Conservation (phyloP, 768 basidiomycete species). For the Tulasnella sp. region DNA sequence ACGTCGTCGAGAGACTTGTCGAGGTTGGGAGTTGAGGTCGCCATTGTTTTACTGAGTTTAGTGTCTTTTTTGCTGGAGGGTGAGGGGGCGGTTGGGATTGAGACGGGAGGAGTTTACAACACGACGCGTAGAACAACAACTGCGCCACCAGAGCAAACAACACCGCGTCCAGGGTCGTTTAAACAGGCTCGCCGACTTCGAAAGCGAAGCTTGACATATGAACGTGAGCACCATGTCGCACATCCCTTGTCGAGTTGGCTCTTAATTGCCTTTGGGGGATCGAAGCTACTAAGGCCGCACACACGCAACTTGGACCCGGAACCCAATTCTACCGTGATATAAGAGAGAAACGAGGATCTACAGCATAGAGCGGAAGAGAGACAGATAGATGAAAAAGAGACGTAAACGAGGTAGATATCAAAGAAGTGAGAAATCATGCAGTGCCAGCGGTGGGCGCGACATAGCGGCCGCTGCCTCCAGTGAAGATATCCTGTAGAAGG, state of each 20-base stretch:
- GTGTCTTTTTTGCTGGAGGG: not conserved
- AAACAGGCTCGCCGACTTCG: too few relatives aligned
- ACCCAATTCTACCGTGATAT: constrained; percentile 6
- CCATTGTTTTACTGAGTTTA: constrained; percentile 7
- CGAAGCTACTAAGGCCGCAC: not conserved
- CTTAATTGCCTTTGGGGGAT: not conserved
- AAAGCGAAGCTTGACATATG: too few relatives aligned
- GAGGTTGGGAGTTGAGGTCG: constrained; percentile 20
- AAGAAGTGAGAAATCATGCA: not conserved
- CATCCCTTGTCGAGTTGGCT: too few relatives aligned
- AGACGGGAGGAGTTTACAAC: not conserved
- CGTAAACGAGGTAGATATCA: constrained; percentile 1
- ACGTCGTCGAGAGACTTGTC: constrained; percentile 32
- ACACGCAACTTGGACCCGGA: not conserved
- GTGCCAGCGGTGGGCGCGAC: constrained; percentile 16
- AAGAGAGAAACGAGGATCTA: constrained; percentile 10
- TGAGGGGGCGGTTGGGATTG: not conserved
- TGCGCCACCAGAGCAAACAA: not conserved
- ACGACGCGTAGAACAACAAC: constrained; percentile 7
- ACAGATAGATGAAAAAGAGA: not conserved
- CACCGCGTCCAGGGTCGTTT: not conserved
- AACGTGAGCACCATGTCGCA: too few relatives aligned
- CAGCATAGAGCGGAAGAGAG: constrained; percentile 4
- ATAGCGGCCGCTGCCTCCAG: constrained; percentile 30
- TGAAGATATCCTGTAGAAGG: constrained; percentile 29